These are phyloP conservation scores for Botrytis byssoidea DNA, from an alignment of 2,329 filamentous ascomycete genomes.

Conservation along the genomic window DNA sequence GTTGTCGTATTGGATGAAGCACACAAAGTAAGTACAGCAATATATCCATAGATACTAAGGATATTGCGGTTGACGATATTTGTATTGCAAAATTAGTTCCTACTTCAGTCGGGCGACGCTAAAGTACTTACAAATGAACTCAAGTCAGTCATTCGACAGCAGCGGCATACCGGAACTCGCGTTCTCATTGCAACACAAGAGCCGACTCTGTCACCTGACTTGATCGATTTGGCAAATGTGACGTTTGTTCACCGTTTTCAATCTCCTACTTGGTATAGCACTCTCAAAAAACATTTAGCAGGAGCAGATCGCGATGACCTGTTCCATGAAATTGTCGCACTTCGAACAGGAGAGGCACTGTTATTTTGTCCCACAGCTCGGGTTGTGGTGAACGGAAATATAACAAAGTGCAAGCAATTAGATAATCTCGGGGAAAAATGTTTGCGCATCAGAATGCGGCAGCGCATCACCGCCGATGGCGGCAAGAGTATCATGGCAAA, in stretches of 20 bases:
- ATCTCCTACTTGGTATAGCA: constrained; percentile 56
- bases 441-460: not conserved
- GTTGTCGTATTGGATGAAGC: constrained; percentile 74
- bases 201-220: constrained; percentile 64
- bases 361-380: constrained; percentile 49
- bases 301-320: constrained; percentile 28
- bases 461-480: constrained; percentile 7
- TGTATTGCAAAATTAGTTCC: constrained; percentile 45
- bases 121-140: constrained; percentile 60
- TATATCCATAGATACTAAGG: not conserved
- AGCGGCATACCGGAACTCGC: constrained; percentile 66
- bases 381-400: constrained; percentile 39
- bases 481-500: constrained; percentile 8
- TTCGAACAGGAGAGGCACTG: constrained; percentile 49
- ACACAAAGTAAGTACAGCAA: constrained; percentile 52
- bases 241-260: constrained; percentile 73
- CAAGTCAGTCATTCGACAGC: constrained; percentile 62
- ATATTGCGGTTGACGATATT: not conserved
- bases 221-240: constrained; percentile 71
- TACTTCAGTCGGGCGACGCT: constrained; percentile 57
- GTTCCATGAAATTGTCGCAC: constrained; percentile 47
- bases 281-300: constrained; percentile 47
- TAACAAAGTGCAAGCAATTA: constrained; percentile 41
- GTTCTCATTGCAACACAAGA: constrained; percentile 76
- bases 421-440: constrained; percentile 2